Evolutionary conservation across 2,329 filamentous ascomycete species (phyloP).

Genomic region (Juglanconis sp.): DNA sequence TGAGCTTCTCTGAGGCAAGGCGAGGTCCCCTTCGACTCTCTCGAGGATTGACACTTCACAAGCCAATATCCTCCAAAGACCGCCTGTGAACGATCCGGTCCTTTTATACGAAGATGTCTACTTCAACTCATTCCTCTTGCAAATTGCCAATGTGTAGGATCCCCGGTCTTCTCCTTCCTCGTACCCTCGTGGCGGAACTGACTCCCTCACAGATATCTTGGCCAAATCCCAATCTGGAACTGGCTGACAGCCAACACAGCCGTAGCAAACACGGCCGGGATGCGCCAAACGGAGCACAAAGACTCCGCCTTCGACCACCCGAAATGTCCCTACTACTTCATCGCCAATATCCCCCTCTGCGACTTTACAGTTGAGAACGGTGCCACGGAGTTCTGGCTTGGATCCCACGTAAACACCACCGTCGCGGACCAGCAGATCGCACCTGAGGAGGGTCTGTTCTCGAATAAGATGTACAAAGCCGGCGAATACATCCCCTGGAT

Average conservation of each 20-base stretch:
- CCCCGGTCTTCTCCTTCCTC: background rate
- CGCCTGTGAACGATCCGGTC: slow-evolving; percentile 30
- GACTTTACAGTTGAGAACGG: slow-evolving; percentile 33
- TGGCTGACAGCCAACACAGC: slow-evolving; percentile 39
- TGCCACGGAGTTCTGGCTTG: slow-evolving; percentile 39
- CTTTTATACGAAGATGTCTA: slow-evolving; percentile 36
- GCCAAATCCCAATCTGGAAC: slow-evolving; percentile 36
- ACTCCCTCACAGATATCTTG: slow-evolving; percentile 33
- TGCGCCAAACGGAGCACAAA: slow-evolving; percentile 37
- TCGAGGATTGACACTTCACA: too few relatives aligned
- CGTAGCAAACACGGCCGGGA: slow-evolving; percentile 31
- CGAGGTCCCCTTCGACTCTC: background rate
- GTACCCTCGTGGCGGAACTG: background rate
- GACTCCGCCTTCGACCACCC: slow-evolving; percentile 35
- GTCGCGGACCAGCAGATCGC: slow-evolving; percentile 29
- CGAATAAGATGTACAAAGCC: background rate
- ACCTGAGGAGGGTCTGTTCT: slow-evolving; percentile 11
- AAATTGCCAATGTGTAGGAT: slow-evolving; percentile 35
- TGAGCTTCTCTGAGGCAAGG: background rate
- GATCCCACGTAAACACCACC: slow-evolving; percentile 32
- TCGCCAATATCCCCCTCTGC: slow-evolving; percentile 37
- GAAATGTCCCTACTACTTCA: slow-evolving; percentile 34
- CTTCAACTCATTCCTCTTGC: slow-evolving; percentile 39
- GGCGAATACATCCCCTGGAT: slow-evolving; percentile 18
- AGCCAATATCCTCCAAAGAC: slow-evolving; percentile 38